Conservation (phyloP, 257 asterid species). For the Verbascum thapsus region DNA sequence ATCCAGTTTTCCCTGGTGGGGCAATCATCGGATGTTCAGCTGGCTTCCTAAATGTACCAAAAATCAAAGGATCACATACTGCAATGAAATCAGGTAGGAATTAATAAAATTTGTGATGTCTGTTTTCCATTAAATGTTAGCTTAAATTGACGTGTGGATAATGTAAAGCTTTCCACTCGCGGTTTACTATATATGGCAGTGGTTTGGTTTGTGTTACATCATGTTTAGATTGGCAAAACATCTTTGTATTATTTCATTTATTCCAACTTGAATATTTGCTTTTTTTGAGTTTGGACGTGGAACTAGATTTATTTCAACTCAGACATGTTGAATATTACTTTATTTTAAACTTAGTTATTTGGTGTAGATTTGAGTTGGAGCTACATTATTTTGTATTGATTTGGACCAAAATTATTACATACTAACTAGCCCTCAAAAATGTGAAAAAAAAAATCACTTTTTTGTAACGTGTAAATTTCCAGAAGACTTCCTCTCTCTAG, state of each 20-base stretch:
- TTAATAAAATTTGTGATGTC: too few relatives aligned
- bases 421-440: neutral
- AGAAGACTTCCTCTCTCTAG: conserved; percentile 1
- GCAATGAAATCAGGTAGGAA: conserved; percentile 99
- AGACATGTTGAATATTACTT: neutral
- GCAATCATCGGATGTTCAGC: conserved; percentile 99
- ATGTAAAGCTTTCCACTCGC: conserved; percentile 14
- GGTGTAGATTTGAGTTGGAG: neutral
- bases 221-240: neutral
- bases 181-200: neutral
- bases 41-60: conserved; percentile 95
- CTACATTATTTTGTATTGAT: neutral
- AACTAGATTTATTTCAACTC: neutral
- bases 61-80: conserved; percentile 96
- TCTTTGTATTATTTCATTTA: neutral
- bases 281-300: conserved; percentile 5
- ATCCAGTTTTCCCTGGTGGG: conserved; percentile 99
- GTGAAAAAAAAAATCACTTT: neutral
- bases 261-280: neutral
- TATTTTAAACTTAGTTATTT: neutral
- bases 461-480: neutral
- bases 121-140: conserved; percentile 5
- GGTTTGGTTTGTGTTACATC: conserved; percentile 3
- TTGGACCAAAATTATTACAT: too few relatives aligned
- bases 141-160: conserved; percentile 7